These are phyloP conservation scores for Emericellopsis terricola DNA, from an alignment of 495 filamentous ascomycete genomes.

Conservation along the genomic window DNA sequence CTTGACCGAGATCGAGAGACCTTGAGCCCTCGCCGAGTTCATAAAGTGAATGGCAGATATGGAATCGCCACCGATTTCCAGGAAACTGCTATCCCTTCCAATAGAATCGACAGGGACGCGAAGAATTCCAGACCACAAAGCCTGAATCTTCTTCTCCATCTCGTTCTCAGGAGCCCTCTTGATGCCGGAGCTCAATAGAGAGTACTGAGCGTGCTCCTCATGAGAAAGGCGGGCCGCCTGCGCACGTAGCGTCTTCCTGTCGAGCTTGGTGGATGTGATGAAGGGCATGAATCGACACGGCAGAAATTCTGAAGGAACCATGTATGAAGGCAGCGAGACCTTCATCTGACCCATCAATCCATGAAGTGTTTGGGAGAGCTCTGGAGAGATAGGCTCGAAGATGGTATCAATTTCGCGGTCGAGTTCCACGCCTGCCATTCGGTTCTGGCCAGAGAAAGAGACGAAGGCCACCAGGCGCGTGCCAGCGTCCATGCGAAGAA, in stretches of 20 bases:
- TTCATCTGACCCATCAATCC: too few relatives aligned
- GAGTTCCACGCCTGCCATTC: too few relatives aligned
- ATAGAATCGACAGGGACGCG: conserved; percentile 9
- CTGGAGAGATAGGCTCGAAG: too few relatives aligned
- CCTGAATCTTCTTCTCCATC: conserved; percentile 1
- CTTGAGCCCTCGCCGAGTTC: neutral
- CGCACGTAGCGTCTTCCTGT: neutral
- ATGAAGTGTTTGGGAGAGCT: too few relatives aligned
- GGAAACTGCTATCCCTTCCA: conserved; percentile 32
- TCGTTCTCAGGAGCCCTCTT: neutral
- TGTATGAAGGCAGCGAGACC: too few relatives aligned
- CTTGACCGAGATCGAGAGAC: neutral
- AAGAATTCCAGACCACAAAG: neutral
- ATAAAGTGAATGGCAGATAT: conserved; percentile 15
- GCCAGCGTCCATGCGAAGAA: conserved; percentile 10
- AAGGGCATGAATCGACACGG: too few relatives aligned
- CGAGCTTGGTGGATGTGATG: too few relatives aligned
- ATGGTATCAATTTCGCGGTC: too few relatives aligned
- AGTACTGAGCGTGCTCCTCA: neutral
- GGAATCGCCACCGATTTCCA: conserved; percentile 28
- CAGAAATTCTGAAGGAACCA: too few relatives aligned
- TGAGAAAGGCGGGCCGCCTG: neutral
- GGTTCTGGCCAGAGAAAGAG: neutral
- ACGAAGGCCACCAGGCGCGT: conserved; percentile 21
- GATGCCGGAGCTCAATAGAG: conserved; percentile 2